A percentile compares a stretch with the other conserved stretches of the same genome.
phyloP scores from a whole-genome alignment of 148 eudicot species.

The Tetragonia tetragonoides region DNA sequence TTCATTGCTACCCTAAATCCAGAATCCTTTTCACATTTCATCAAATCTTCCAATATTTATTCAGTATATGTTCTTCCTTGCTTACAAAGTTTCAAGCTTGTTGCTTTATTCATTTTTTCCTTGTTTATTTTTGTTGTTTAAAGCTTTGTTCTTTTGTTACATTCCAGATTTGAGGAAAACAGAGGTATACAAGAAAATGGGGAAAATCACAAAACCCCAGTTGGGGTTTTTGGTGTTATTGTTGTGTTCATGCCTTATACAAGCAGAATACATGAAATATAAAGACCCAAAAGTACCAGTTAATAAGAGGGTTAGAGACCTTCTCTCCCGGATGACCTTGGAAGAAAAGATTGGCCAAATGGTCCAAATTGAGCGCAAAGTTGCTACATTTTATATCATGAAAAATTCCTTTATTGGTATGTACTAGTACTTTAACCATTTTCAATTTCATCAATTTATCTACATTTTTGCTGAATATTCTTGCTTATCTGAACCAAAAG shows the following conservation, averaged over 20 bases:
- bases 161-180: slow-evolving; percentile 1
- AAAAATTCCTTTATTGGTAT: slow-evolving; percentile 64
- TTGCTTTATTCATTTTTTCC: neutral
- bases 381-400: slow-evolving; percentile 62
- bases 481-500: neutral
- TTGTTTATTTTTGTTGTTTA: neutral
- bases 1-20: too few species aligned
- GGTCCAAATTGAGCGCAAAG: slow-evolving; percentile 69
- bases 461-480: neutral
- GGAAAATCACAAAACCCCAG: slow-evolving; percentile 20
- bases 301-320: slow-evolving; percentile 44
- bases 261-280: slow-evolving; percentile 47
- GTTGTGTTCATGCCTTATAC: slow-evolving; percentile 17
- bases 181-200: slow-evolving; percentile 18
- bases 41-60: neutral
- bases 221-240: slow-evolving; percentile 35
- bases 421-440: neutral
- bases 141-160: neutral
- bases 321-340: slow-evolving; percentile 62
- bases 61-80: neutral
- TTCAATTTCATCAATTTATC: neutral
- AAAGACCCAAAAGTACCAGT: slow-evolving; percentile 50
- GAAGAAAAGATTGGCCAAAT: slow-evolving; percentile 85
- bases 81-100: neutral
- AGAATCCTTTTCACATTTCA: neutral